Evolutionary conservation across 352 stramenopile species (phyloP).

Genomic region (Saprolegnia diclina): DNA sequence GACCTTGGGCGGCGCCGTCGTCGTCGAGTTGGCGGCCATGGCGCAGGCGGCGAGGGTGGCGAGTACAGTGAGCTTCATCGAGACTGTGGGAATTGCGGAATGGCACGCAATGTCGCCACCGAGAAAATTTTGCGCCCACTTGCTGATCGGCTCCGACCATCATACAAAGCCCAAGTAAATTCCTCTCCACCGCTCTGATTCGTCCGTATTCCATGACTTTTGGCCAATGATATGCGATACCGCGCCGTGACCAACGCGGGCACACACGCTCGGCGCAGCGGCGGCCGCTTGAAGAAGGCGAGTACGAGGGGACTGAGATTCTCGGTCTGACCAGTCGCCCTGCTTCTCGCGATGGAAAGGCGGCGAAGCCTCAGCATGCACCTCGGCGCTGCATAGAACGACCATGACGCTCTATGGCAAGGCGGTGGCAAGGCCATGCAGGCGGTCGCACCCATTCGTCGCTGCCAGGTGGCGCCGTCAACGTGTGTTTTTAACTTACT

Average conservation of each 20-base stretch:
- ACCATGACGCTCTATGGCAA: no score
- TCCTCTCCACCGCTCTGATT: background rate
- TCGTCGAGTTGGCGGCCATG: background rate
- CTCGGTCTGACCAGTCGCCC: background rate
- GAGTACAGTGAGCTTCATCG: conserved; percentile 23
- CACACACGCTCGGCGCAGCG: background rate
- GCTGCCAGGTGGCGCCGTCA: no score
- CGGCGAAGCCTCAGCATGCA: no score
- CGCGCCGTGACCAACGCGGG: background rate
- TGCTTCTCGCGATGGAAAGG: background rate
- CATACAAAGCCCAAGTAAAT: conserved; percentile 6
- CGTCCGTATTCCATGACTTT: background rate
- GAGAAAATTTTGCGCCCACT: background rate
- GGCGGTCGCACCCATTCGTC: no score
- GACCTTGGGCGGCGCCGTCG: conserved; percentile 12
- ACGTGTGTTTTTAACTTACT: no score
- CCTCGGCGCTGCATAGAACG: no score
- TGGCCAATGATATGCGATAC: conserved; percentile 5
- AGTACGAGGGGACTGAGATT: background rate
- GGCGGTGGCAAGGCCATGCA: no score
- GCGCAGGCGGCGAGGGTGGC: background rate
- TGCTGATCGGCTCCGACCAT: background rate
- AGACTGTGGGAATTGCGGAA: conserved; percentile 15
- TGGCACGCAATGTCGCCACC: conserved; percentile 12
- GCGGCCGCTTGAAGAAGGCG: background rate